Evolutionary conservation across 1,284 basidiomycete genomes (phyloP).

Genomic region (Moniliella sp.): DNA sequence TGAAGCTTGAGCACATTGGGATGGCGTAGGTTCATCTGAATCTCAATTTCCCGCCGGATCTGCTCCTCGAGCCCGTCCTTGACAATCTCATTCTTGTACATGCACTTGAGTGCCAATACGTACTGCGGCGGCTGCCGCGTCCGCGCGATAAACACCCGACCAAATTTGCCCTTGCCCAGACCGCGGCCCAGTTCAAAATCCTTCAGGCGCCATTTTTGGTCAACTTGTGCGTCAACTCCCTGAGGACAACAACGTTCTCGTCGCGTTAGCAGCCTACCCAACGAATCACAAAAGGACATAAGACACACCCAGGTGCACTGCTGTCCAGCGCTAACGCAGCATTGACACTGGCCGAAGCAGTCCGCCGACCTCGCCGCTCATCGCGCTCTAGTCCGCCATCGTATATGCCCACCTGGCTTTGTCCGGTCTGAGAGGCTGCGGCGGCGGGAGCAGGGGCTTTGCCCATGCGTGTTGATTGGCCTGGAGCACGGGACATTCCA

Average conservation of each 20-base stretch:
- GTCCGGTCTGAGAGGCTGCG: too few relatives aligned
- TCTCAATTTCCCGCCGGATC: conserved; percentile 88
- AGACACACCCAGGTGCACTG: too few relatives aligned
- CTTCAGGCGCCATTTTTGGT: conserved; percentile 50
- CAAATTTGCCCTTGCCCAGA: conserved; percentile 94
- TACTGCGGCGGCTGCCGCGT: conserved; percentile 49
- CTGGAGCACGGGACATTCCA: too few relatives aligned
- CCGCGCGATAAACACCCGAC: conserved; percentile 91
- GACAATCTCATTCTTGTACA: conserved; percentile 89
- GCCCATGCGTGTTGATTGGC: too few relatives aligned
- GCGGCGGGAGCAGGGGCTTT: too few relatives aligned
- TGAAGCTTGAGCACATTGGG: conserved; percentile 81
- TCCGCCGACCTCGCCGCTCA: conserved; percentile 23
- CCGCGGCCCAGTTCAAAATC: conserved; percentile 85
- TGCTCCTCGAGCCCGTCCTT: conserved; percentile 50
- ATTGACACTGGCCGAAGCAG: conserved; percentile 1
- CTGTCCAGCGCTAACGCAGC: too few relatives aligned
- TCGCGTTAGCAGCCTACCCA: background rate
- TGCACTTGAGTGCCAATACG: conserved; percentile 85
- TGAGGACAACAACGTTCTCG: too few relatives aligned
- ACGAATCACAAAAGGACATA: too few relatives aligned
- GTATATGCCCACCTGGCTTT: too few relatives aligned
- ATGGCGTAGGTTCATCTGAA: conserved; percentile 87
- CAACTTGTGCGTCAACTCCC: conserved; percentile 13
- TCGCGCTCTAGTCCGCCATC: conserved; percentile 34